A percentile compares a stretch with the other conserved stretches of the same genome.
phyloP scores from a whole-genome alignment of 805 yeast genomes.

The Metschnikowia sp. region DNA sequence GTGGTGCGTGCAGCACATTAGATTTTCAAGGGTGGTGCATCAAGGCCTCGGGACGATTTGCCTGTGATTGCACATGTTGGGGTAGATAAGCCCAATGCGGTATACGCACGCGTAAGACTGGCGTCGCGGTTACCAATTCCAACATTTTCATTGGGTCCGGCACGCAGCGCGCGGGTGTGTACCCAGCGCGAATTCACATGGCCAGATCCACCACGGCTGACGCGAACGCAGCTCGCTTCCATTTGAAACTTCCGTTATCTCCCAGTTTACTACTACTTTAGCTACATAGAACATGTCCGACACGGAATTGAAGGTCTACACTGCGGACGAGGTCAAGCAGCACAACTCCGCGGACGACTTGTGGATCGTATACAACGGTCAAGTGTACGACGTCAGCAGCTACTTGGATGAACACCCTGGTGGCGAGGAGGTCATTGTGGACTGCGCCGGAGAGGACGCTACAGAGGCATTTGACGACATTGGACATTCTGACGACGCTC shows the following conservation, averaged over 20 bases:
- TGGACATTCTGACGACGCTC: constrained; percentile 97
- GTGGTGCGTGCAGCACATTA: constrained; percentile 13
- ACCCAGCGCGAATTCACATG: too few species aligned
- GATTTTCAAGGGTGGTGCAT: too few species aligned
- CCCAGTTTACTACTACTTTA: neutral
- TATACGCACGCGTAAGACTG: neutral
- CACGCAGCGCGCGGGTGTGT: constrained; percentile 3
- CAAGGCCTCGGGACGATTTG: neutral
- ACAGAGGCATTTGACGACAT: constrained; percentile 72
- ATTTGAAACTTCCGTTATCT: too few species aligned
- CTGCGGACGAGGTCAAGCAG: constrained; percentile 48
- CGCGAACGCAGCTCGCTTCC: neutral
- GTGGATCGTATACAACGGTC: constrained; percentile 45
- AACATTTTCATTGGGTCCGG: constrained; percentile 17
- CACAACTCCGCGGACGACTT: constrained; percentile 40
- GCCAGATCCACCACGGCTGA: too few species aligned
- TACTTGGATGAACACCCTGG: constrained; percentile 64
- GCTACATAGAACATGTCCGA: constrained; percentile 12
- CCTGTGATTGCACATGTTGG: too few species aligned
- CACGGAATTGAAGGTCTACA: constrained; percentile 40
- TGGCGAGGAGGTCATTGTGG: constrained; percentile 77
- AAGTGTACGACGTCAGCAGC: constrained; percentile 38
- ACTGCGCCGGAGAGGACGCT: constrained; percentile 80
- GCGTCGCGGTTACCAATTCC: constrained; percentile 5
- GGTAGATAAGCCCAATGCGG: neutral